A percentile compares a stretch with the other conserved stretches of the same genome.
phyloP scores from a whole-genome alignment of 1,284 basidiomycete genomes.

The Serendipita sp. region DNA sequence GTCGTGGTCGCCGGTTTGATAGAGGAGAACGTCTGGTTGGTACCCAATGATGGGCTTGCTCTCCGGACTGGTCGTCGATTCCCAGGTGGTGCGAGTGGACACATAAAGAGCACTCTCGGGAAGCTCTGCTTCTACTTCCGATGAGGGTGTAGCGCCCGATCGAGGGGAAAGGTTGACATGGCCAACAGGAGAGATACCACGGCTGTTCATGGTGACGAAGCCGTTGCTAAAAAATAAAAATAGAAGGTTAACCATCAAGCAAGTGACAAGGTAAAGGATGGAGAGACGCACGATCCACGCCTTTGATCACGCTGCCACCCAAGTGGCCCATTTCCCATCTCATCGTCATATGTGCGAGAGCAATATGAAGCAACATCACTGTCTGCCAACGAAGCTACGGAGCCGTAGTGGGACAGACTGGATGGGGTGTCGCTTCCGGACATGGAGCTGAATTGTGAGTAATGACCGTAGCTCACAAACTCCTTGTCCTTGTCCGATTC shows the following conservation, averaged over 20 bases:
- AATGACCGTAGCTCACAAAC: neutral
- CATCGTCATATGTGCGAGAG: neutral
- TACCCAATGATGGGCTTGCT: too few species aligned
- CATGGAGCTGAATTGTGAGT: neutral
- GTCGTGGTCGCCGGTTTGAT: too few species aligned
- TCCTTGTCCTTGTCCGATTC: neutral
- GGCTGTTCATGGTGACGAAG: neutral
- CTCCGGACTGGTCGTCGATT: too few species aligned
- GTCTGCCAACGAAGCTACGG: neutral
- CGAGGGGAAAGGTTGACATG: neutral
- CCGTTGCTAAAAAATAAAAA: neutral
- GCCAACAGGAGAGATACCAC: neutral
- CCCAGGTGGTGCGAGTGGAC: too few species aligned
- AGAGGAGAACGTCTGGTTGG: too few species aligned
- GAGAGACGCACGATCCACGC: neutral
- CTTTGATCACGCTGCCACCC: neutral
- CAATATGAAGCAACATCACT: neutral
- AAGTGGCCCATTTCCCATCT: neutral
- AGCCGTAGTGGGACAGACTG: constrained; percentile 4
- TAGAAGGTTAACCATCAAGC: neutral
- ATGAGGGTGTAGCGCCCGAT: neutral
- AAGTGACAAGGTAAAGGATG: neutral
- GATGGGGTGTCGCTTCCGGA: constrained; percentile 5
- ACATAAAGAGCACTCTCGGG: too few species aligned
- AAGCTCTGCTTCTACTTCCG: neutral